Evolutionary conservation across 441 rosid genomes (phyloP).

Genomic region (Biscutella laevigata): DNA sequence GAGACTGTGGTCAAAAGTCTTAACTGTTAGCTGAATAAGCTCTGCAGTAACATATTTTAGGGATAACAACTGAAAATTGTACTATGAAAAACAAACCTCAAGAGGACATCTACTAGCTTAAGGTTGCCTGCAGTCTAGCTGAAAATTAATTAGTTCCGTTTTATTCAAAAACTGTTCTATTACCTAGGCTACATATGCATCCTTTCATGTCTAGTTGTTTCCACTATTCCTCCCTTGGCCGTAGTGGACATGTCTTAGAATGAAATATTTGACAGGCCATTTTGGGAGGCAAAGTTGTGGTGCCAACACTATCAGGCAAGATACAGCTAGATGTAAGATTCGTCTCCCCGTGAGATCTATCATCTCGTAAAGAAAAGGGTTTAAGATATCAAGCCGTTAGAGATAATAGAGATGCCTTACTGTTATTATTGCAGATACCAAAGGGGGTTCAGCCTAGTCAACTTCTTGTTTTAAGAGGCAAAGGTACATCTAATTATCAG

Average conservation of each 20-base stretch:
- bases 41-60: not conserved
- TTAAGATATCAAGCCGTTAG: slow-evolving; percentile 3
- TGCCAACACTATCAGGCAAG: slow-evolving; percentile 75
- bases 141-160: slow-evolving; percentile 3
- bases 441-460: slow-evolving; percentile 83
- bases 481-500: slow-evolving; percentile 40
- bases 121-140: slow-evolving; percentile 1
- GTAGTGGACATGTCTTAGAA: not conserved
- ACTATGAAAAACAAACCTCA: not conserved
- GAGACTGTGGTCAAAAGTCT: slow-evolving; percentile 6
- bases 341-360: not conserved
- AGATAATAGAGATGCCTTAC: not conserved
- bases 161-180: too few species aligned
- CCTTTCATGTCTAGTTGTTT: slow-evolving; percentile 10
- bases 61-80: too few species aligned
- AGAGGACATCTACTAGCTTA: slow-evolving; percentile 5
- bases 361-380: not conserved
- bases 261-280: slow-evolving; percentile 56
- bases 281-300: slow-evolving; percentile 76
- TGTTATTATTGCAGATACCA: slow-evolving; percentile 58
- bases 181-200: too few species aligned
- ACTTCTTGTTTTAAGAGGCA: slow-evolving; percentile 61
- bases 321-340: slow-evolving; percentile 52
- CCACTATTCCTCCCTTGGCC: not conserved
- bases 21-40: slow-evolving; percentile 10